Conservation (phyloP, 2,329 filamentous ascomycete species). For the Fusarium azukiicola region DNA sequence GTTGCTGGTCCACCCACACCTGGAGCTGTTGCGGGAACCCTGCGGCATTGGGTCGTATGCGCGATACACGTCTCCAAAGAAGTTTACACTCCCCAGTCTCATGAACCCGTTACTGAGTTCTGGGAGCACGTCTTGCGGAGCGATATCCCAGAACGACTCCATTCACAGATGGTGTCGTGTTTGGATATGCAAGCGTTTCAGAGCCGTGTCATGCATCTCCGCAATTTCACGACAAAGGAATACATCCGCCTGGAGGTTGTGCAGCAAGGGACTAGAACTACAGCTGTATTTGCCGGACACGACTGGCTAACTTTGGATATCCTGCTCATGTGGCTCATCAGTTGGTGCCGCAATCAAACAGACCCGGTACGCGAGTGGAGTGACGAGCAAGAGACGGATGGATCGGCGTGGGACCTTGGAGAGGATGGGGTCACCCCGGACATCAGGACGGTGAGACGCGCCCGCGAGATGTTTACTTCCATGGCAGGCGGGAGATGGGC, state of each 20-base stretch:
- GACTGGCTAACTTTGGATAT: slow-evolving; percentile 20
- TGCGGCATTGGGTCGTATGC: not conserved
- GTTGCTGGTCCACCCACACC: no score
- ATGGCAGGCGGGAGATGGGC: slow-evolving; percentile 3
- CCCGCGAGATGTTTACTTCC: not conserved
- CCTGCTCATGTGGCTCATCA: slow-evolving; percentile 13
- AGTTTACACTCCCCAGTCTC: not conserved
- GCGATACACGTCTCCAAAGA: not conserved
- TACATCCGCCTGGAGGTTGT: slow-evolving; percentile 18
- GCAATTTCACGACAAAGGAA: slow-evolving; percentile 18
- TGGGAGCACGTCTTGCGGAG: not conserved
- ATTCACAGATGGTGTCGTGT: not conserved
- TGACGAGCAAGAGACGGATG: not conserved
- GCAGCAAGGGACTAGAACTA: not conserved
- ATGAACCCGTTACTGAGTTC: not conserved
- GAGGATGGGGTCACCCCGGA: not conserved
- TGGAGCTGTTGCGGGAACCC: no score
- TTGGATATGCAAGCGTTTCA: not conserved
- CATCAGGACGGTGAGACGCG: not conserved
- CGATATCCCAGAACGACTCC: slow-evolving; percentile 3
- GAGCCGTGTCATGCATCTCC: not conserved
- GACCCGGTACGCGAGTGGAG: not conserved
- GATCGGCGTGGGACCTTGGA: not conserved
- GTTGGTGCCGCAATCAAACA: not conserved
- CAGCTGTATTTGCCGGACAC: not conserved